phyloP scores from a whole-genome alignment of 192 early-diverging fungal species.

The Umbelopsis sp. region DNA sequence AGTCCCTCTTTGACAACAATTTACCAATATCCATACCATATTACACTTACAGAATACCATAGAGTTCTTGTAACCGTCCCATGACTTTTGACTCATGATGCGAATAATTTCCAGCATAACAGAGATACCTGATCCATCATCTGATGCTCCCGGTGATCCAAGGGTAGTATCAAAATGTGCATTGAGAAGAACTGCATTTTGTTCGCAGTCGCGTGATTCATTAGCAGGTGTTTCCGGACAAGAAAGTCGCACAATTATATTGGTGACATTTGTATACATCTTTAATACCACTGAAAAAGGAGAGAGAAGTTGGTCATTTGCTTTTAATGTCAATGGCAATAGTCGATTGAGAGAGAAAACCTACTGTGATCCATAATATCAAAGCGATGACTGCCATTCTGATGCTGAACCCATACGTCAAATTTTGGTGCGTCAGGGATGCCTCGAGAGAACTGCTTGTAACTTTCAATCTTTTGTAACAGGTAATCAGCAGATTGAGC shows the following conservation, averaged over 20 bases:
- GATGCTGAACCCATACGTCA: constrained; percentile 64
- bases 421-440: constrained; percentile 45
- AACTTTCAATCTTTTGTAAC: constrained; percentile 29
- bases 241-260: constrained; percentile 71
- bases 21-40: not conserved
- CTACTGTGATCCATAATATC: constrained; percentile 73
- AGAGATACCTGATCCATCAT: constrained; percentile 72
- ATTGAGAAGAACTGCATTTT: constrained; percentile 71
- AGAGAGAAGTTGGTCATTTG: not conserved
- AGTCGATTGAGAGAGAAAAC: not conserved
- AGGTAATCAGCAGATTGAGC: constrained; percentile 49
- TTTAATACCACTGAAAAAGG: constrained; percentile 58
- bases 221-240: constrained; percentile 48
- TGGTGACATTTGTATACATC: constrained; percentile 72
- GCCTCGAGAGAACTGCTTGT: constrained; percentile 34
- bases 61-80: constrained; percentile 50
- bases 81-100: constrained; percentile 48
- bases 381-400: constrained; percentile 68
- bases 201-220: constrained; percentile 44
- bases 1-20: not conserved
- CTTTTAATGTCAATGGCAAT: not conserved
- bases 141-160: constrained; percentile 59
- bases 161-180: constrained; percentile 72
- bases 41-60: constrained; percentile 57
- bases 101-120: constrained; percentile 74